These are phyloP conservation scores for Polyporus tsugae DNA, from an alignment of 1,284 basidiomycete species.

Conservation along the genomic window DNA sequence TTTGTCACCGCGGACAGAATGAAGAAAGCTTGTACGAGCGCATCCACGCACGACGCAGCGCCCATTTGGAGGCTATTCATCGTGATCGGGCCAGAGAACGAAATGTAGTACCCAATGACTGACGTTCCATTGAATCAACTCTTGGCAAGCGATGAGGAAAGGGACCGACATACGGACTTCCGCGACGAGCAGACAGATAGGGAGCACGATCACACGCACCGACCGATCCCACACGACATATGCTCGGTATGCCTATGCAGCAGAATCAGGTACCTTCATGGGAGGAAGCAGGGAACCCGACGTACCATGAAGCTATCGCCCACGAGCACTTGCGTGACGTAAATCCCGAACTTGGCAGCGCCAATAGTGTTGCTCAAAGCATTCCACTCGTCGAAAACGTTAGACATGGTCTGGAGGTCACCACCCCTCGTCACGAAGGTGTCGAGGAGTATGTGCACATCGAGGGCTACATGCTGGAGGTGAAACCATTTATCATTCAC, in stretches of 20 bases:
- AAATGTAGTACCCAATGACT: slow-evolving; percentile 10
- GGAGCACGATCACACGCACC: slow-evolving; percentile 2
- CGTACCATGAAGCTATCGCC: slow-evolving; percentile 26
- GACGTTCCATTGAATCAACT: not conserved
- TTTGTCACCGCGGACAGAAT: slow-evolving; percentile 25
- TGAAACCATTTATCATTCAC: not conserved
- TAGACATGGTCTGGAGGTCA: not conserved
- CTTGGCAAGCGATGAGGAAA: not conserved
- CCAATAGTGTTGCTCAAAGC: slow-evolving; percentile 15
- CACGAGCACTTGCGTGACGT: slow-evolving; percentile 19
- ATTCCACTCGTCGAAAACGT: slow-evolving; percentile 11
- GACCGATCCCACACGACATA: slow-evolving; percentile 25
- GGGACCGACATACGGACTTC: not conserved
- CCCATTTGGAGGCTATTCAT: slow-evolving; percentile 1
- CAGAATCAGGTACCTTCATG: not conserved
- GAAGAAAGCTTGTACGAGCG: slow-evolving; percentile 17
- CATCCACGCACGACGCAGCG: slow-evolving; percentile 1
- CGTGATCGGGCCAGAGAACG: slow-evolving; percentile 1
- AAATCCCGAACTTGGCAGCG: slow-evolving; percentile 19
- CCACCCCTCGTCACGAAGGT: slow-evolving; percentile 17
- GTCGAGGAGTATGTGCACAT: slow-evolving; percentile 18
- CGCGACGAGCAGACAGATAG: slow-evolving; percentile 10
- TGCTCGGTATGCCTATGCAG: slow-evolving; percentile 14
- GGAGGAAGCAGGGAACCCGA: not conserved
- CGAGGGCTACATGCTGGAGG: slow-evolving; percentile 18